Percentiles rank a stretch among this genome's conserved stretches.
Evolutionary conservation across 495 filamentous ascomycete genomes (phyloP).

Genomic region (Tuber umbilicatum): DNA sequence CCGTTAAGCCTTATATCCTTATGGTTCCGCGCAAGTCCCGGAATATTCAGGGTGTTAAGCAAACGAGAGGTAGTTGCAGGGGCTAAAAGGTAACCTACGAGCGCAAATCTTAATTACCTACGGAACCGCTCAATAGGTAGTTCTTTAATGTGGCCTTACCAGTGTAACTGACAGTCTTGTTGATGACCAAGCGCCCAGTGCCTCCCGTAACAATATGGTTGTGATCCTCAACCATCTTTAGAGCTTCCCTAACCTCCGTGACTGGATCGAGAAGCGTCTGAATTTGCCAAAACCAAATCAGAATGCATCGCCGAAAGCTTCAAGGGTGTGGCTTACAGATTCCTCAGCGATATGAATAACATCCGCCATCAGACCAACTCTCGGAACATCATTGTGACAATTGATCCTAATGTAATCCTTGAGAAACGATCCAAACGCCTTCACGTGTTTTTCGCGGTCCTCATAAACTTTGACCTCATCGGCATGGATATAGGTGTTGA

Average conservation of each 20-base stretch:
- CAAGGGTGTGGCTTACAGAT: constrained; percentile 36
- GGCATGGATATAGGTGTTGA: constrained; percentile 75
- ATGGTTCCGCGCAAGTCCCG: constrained; percentile 51
- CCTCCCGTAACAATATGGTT: constrained; percentile 50
- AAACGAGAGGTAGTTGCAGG: constrained; percentile 62
- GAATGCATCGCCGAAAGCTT: background rate
- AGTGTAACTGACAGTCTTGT: constrained; percentile 86
- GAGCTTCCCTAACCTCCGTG: constrained; percentile 73
- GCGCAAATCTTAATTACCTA: constrained; percentile 8
- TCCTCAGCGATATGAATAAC: constrained; percentile 82
- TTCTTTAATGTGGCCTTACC: constrained; percentile 40
- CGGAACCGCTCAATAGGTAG: background rate
- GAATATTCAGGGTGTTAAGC: constrained; percentile 58
- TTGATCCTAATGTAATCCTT: constrained; percentile 51
- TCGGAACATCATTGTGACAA: background rate
- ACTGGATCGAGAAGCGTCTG: constrained; percentile 69
- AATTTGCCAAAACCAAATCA: background rate
- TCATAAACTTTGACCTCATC: constrained; percentile 71
- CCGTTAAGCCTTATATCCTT: constrained; percentile 72
- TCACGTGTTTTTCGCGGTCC: constrained; percentile 57
- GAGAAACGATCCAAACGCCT: constrained; percentile 76
- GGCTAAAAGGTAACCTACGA: constrained; percentile 66
- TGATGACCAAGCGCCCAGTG: constrained; percentile 56
- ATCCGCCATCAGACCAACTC: constrained; percentile 56
- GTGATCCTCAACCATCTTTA: constrained; percentile 82